Conservation (phyloP, 495 filamentous ascomycete genomes). For the Mytilinidion resinicola region DNA sequence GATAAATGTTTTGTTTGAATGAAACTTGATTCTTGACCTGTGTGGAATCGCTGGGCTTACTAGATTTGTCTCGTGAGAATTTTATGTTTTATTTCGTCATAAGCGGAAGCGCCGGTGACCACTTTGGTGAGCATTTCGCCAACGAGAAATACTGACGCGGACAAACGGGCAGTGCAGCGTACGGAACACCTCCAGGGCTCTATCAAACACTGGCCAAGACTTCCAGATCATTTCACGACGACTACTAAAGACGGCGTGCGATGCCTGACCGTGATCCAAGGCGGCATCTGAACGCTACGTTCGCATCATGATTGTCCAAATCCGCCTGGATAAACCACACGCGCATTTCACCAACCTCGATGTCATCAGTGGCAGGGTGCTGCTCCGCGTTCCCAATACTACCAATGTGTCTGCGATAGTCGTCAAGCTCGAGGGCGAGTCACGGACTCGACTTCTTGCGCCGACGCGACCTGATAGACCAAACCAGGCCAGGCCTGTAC, state of each 20-base stretch:
- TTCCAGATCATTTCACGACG: background rate
- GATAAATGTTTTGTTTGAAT: too few relatives aligned
- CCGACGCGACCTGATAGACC: slow-evolving; percentile 40
- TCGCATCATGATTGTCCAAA: slow-evolving; percentile 62
- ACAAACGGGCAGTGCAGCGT: slow-evolving; percentile 1
- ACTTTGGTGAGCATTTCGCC: background rate
- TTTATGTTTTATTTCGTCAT: too few relatives aligned
- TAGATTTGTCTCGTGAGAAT: too few relatives aligned
- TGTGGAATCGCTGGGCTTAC: too few relatives aligned
- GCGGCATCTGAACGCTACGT: background rate
- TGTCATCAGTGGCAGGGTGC: slow-evolving; percentile 60
- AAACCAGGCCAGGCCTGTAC: slow-evolving; percentile 53
- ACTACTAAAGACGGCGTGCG: background rate
- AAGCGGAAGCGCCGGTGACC: too few relatives aligned
- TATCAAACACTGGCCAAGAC: background rate
- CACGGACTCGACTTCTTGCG: slow-evolving; percentile 53
- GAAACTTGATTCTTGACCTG: too few relatives aligned
- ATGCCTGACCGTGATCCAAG: background rate
- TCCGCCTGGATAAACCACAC: slow-evolving; percentile 67
- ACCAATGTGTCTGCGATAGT: slow-evolving; percentile 69
- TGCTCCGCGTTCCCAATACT: slow-evolving; percentile 57
- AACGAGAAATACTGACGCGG: background rate
- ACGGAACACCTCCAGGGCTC: background rate
- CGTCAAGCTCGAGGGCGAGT: slow-evolving; percentile 93
- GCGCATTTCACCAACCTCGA: slow-evolving; percentile 87